phyloP scores from a whole-genome alignment of 768 basidiomycete species.

The Terana coerulea region DNA sequence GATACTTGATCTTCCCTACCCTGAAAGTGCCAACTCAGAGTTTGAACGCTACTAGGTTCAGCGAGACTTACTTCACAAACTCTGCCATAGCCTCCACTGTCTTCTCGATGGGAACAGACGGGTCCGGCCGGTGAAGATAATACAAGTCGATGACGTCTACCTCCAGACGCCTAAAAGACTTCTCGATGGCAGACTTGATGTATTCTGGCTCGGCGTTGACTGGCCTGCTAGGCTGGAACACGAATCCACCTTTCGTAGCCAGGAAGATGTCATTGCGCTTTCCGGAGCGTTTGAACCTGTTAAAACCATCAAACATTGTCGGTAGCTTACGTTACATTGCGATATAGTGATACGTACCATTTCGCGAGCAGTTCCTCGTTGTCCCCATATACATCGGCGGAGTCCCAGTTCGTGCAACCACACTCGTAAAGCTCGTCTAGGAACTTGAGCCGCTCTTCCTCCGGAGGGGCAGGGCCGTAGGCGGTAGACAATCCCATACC shows the following conservation, averaged over 20 bases:
- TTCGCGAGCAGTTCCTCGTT: conserved; percentile 45
- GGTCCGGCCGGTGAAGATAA: conserved; percentile 26
- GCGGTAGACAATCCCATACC: conserved; percentile 50
- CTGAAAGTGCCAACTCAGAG: conserved; percentile 4
- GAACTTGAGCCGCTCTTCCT: conserved; percentile 58
- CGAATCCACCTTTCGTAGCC: conserved; percentile 35
- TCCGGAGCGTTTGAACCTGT: conserved; percentile 51
- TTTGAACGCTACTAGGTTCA: conserved; percentile 26
- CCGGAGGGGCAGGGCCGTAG: conserved; percentile 41
- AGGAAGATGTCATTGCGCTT: conserved; percentile 46
- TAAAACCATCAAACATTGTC: too few species aligned
- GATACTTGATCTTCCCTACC: conserved; percentile 32
- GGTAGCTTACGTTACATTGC: background rate
- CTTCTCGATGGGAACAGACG: conserved; percentile 14
- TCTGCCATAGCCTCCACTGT: conserved; percentile 25
- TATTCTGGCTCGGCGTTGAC: conserved; percentile 25
- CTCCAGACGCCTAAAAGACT: conserved; percentile 25
- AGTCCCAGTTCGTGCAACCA: conserved; percentile 46
- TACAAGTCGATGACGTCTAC: conserved; percentile 31
- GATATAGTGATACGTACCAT: conserved; percentile 25
- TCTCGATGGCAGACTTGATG: conserved; percentile 20
- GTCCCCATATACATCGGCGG: conserved; percentile 38
- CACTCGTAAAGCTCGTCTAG: conserved; percentile 36
- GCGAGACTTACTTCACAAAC: conserved; percentile 27
- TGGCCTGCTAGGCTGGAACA: conserved; percentile 6